phyloP scores from a whole-genome alignment of 2,329 filamentous ascomycete species.

The Aspergillus texensis region DNA sequence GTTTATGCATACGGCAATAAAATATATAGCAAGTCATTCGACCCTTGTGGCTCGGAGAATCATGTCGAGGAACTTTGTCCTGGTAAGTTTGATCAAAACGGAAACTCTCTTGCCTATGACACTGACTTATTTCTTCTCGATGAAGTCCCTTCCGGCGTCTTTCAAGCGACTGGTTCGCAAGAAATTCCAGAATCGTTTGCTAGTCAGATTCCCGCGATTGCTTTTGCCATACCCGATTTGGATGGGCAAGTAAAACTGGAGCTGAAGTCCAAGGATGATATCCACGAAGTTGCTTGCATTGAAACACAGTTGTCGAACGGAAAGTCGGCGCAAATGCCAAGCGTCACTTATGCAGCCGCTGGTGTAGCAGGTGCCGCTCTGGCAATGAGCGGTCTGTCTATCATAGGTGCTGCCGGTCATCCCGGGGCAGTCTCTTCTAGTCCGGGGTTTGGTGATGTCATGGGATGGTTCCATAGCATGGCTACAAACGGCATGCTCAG shows the following conservation, averaged over 20 bases:
- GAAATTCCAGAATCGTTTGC: slow-evolving; percentile 72
- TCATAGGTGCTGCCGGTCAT: slow-evolving; percentile 63
- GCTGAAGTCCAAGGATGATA: slow-evolving; percentile 64
- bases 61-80: slow-evolving; percentile 79
- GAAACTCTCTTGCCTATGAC: not conserved
- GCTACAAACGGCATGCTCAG: slow-evolving; percentile 96
- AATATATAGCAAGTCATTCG: slow-evolving; percentile 78
- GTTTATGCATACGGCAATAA: slow-evolving; percentile 83
- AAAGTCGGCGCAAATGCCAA: slow-evolving; percentile 74
- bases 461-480: slow-evolving; percentile 90
- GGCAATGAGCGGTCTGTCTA: slow-evolving; percentile 70
- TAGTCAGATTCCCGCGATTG: slow-evolving; percentile 78
- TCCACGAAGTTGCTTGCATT: slow-evolving; percentile 75
- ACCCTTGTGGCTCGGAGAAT: slow-evolving; percentile 73
- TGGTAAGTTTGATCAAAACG: slow-evolving; percentile 52
- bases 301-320: slow-evolving; percentile 82
- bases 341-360: slow-evolving; percentile 80
- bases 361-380: slow-evolving; percentile 85
- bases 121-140: slow-evolving; percentile 23
- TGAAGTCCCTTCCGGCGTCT: slow-evolving; percentile 71
- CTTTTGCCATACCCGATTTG: slow-evolving; percentile 88
- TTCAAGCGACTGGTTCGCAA: slow-evolving; percentile 72
- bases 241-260: slow-evolving; percentile 80
- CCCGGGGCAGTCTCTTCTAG: slow-evolving; percentile 68
- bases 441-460: slow-evolving; percentile 81